Base-by-base conservation (phyloP, 148 eudicot genomes). In the Cornus florida region DNA sequence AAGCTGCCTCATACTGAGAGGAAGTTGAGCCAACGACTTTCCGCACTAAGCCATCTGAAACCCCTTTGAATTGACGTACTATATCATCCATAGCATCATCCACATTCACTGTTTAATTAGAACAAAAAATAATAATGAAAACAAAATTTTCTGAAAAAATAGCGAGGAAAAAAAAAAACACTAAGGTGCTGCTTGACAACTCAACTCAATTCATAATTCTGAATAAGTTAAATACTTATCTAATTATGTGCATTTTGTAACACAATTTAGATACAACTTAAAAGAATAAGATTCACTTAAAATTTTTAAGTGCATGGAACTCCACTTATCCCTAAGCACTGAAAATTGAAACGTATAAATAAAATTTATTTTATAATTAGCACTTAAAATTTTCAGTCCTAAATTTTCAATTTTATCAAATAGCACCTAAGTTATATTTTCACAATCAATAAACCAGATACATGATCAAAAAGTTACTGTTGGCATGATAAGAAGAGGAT, bases 81-180 rank as follows among this genome's bases (percentile, higher is more conserved):
- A 96, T 91, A 84, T 96, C 99, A 87, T 96, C 99, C 87, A 96
- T 87, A 70, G 98, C 99, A 85, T 93, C 98, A 85, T 96, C 99
- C 74, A 96, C 98, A 77, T 91, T 93, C 65, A 96, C 99, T 93
- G 91, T 77, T 78, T 57, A 75, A 77, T 60, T 70, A 67, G 67
- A 33, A 75, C 31, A 83, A 76, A n/a, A 57, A 24, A 75, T 35
- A 43, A 38, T 32, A 72, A 19, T 62, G 12, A 17, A 43, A 69
- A 72, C 8, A 72, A 48, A 57, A 71, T 70, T 59, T 7, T 75
- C 62, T 48, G 53, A 48, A 23, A 60, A 50, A 43, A 6, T 43
- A 43, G 48, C 48, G 6, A 43, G 48, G 8, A 59, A 66, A 62
- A 69, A 39, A 39, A 64, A 13, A 3, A 65, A 9, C 16, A 43